phyloP scores from a whole-genome alignment of 306 rosid species.

The Phaseolus lunatus region DNA sequence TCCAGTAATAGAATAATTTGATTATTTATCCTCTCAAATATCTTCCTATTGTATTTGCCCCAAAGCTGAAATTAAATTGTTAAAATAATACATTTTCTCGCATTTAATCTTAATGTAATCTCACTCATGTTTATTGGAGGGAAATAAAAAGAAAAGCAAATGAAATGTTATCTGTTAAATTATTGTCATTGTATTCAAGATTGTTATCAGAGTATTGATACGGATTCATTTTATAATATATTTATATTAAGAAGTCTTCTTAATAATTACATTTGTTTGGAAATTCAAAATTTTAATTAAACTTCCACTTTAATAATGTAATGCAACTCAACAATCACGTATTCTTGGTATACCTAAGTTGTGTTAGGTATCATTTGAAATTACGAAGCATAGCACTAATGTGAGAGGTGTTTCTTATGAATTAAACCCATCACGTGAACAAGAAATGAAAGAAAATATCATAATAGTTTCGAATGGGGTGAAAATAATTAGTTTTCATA shows the following conservation, averaged over 20 bases:
- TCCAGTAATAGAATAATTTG: too few relatives aligned
- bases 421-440: neutral
- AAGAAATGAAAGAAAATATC: neutral
- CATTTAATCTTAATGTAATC: too few relatives aligned
- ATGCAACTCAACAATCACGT: neutral
- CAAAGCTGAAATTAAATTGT: too few relatives aligned
- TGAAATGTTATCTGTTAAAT: too few relatives aligned
- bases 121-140: too few relatives aligned
- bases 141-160: too few relatives aligned
- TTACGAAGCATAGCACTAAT: neutral
- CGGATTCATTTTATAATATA: neutral
- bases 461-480: neutral
- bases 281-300: neutral
- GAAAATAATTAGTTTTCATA: neutral
- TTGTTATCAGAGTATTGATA: neutral
- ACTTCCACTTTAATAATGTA: neutral
- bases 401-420: neutral
- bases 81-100: too few relatives aligned
- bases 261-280: neutral
- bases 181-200: neutral
- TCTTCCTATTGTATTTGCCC: too few relatives aligned
- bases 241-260: neutral
- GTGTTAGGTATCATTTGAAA: neutral
- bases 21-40: too few relatives aligned
- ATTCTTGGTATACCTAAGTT: neutral